phyloP scores from a whole-genome alignment of 768 basidiomycete genomes.

The Tylopilus sp. region DNA sequence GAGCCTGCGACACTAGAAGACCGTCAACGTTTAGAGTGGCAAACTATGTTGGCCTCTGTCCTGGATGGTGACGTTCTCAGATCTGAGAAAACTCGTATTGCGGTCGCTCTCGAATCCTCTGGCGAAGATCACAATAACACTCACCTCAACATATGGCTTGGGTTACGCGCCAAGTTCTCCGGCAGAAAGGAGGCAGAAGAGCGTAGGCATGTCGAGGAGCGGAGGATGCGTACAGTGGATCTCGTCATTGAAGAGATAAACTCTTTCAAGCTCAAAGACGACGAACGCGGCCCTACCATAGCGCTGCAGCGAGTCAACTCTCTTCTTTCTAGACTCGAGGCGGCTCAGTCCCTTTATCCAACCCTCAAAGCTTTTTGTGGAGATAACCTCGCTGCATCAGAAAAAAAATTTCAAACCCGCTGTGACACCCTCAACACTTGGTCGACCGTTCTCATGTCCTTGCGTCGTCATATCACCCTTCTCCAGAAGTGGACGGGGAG shows the following conservation, averaged over 20 bases:
- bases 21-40: slow-evolving; percentile 89
- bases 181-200: slow-evolving; percentile 82
- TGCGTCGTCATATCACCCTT: slow-evolving; percentile 76
- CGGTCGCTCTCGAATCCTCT: slow-evolving; percentile 67
- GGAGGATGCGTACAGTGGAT: slow-evolving; percentile 77
- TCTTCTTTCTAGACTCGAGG: slow-evolving; percentile 72
- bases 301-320: slow-evolving; percentile 62
- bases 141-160: slow-evolving; percentile 80
- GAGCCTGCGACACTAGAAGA: slow-evolving; percentile 71
- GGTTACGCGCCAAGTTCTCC: slow-evolving; percentile 82
- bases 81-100: slow-evolving; percentile 92
- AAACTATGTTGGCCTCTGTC: slow-evolving; percentile 91
- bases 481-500: slow-evolving; percentile 93
- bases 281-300: slow-evolving; percentile 32
- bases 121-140: slow-evolving; percentile 66
- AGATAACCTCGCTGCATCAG: slow-evolving; percentile 72
- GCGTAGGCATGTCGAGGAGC: slow-evolving; percentile 75
- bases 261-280: slow-evolving; percentile 60
- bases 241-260: slow-evolving; percentile 80
- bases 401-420: slow-evolving; percentile 68
- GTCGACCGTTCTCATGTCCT: slow-evolving; percentile 82
- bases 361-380: slow-evolving; percentile 72
- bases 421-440: slow-evolving; percentile 90
- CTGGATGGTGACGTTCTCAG: slow-evolving; percentile 91
- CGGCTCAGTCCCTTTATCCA: slow-evolving; percentile 85